Evolutionary conservation across 495 filamentous ascomycete species (phyloP), one percentile per base, ranked within the genome.

Genomic region (Bacidia rubella): DNA sequence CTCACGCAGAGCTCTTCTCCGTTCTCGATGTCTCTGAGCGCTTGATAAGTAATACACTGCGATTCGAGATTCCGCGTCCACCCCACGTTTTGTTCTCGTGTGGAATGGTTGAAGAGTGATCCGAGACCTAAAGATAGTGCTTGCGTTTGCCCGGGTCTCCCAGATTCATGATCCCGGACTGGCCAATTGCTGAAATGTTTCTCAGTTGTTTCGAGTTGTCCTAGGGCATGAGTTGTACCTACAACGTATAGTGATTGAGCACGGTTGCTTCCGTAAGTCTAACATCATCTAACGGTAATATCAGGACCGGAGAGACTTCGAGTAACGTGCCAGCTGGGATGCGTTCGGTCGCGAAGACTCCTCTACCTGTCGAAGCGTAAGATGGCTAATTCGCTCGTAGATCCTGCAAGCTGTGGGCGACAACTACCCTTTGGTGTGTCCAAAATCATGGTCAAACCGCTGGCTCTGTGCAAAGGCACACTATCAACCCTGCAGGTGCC

Each of bases 191-290:
- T 72, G n/a, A n/a, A n/a, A 40, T 7, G 9, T 2, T 40, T 12
- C 25, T 54, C 20, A 40, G 49, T 15, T 12, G 44, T 41, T 32
- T 52, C 19, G 46, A 39, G 15, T 21, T n/a, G n/a, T n/a, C n/a
- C n/a, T n/a, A 17, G 3, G 49, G 12, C 27, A 21, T 17, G 9
- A 39, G 27, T 47, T 41, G 27, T 48, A 22, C 65, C 58, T 65
- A 78, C 75, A 78, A 80, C 27, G 73, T 80, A 56, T 81, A 80
- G 64, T 79, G 70, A 57, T 72, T 66, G 4, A 79, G 54, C 11
- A 58, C 54, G 1, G 77, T 78, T n/a, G 73, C 63, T 40, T 63
- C 64, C 27, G 77, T 65, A 60, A 74, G 52, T 26, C 65, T 57
- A 53, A 74, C 73, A 51, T 79, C 75, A 15, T 63, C 57, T 2